Base-by-base conservation (phyloP, 371 early-diverging fungal species). In the Rhizopus sp. region DNA sequence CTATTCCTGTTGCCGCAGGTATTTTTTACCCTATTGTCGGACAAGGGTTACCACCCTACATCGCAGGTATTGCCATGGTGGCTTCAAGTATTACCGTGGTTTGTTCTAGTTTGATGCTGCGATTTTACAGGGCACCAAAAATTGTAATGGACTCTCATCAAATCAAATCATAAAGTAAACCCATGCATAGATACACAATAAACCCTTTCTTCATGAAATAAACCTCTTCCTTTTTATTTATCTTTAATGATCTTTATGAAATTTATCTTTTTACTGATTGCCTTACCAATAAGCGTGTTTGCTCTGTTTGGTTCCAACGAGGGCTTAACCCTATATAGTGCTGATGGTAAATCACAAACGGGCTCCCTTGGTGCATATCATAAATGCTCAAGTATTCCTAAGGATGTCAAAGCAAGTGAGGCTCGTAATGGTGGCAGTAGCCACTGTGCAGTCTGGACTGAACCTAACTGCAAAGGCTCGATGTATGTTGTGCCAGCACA, bases 41-140 rank as follows among this genome's bases (percentile, higher is more conserved):
- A 5, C 61, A 71, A 50, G 75, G 75, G 0, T 66, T 92, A 15
- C 84, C 83, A 29, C 89, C 92, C 5, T 81, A 86, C 63, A 72
- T 91, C 68, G 94, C 92, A 32, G 92, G 92, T 1, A 47, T 90
- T 55, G 90, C 92, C 9, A 93, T 93, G 94, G 92, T 89, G 7
- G 74, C 85, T 6, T 88, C 88, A 13, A 87, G 88, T 55, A 81
- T 92, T 13, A 87, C 84, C 60, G 92, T 93, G 3, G 87, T 93
- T 0, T 70, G 82, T 32, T 87, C 87, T 33, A 86, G 87, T 68
- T 66, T 93, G 38, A 51, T 83, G 9, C 63, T 93, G 38, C 68
- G 84, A 3, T 58, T 80, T n/a, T 85, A 85, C 50, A 70, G 52
- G 47, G 64, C 77, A 42, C 80, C 80, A 5, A 61, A 66, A 13